Evolutionary conservation across 2,329 filamentous ascomycete genomes (phyloP).

Genomic region (Fusarium incarnatum): DNA sequence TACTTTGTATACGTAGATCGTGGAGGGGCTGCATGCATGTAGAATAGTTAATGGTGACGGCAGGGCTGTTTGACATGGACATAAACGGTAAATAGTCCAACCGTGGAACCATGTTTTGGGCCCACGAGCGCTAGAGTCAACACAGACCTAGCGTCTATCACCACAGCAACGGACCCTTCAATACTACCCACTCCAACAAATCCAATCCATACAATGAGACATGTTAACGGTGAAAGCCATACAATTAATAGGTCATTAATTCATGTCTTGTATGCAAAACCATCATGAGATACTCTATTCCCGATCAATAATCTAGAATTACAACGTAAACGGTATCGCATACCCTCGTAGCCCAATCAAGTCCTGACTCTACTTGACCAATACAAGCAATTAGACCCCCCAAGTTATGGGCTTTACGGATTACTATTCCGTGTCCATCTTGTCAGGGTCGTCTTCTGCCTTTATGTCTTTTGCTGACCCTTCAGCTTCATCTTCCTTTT

Average conservation of each 20-base stretch:
- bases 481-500: slow-evolving; percentile 12
- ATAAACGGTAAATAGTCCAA: slow-evolving; percentile 40
- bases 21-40: slow-evolving; percentile 43
- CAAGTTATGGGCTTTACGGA: neutral
- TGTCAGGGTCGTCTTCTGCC: slow-evolving; percentile 32
- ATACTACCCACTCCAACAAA: too few species aligned
- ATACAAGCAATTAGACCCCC: neutral
- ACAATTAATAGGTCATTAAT: neutral
- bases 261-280: slow-evolving; percentile 2
- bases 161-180: slow-evolving; percentile 37
- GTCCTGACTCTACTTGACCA: neutral
- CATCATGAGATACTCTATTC: slow-evolving; percentile 17
- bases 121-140: slow-evolving; percentile 29
- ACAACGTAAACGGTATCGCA: slow-evolving; percentile 9
- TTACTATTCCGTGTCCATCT: slow-evolving; percentile 46
- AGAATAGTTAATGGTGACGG: slow-evolving; percentile 21
- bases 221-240: slow-evolving; percentile 5
- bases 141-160: slow-evolving; percentile 33
- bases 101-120: slow-evolving; percentile 28
- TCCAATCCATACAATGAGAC: neutral
- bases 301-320: neutral
- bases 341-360: neutral
- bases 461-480: slow-evolving; percentile 40
- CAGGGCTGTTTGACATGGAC: slow-evolving; percentile 36
- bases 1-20: slow-evolving; percentile 20